Evolutionary conservation across 768 basidiomycete genomes (phyloP).

Genomic region (Gautieria morchelliformis): DNA sequence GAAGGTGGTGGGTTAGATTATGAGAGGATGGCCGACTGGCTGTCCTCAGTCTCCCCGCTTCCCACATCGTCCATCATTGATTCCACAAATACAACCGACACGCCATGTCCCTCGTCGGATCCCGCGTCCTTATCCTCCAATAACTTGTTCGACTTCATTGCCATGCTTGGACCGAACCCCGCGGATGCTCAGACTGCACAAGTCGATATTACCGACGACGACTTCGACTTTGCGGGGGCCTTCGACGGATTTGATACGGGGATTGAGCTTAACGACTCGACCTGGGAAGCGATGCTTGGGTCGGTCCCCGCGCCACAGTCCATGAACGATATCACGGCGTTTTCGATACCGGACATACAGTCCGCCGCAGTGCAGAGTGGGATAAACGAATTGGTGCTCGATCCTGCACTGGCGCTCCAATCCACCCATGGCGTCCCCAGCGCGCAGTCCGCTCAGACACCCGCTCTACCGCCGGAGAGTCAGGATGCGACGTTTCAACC

Average conservation of each 20-base stretch:
- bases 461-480: neutral
- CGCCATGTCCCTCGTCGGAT: neutral
- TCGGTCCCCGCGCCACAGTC: neutral
- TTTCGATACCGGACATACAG: neutral
- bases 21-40: slow-evolving; percentile 6
- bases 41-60: slow-evolving; percentile 1
- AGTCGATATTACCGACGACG: neutral
- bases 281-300: neutral
- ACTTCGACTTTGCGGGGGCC: neutral
- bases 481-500: neutral
- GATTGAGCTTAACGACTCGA: neutral
- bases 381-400: neutral
- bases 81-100: neutral
- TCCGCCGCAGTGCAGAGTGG: neutral
- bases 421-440: neutral
- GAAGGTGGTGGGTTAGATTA: neutral
- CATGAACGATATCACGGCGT: neutral
- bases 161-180: neutral
- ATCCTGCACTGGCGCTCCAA: neutral
- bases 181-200: neutral
- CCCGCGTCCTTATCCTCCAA: neutral
- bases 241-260: neutral
- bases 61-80: neutral
- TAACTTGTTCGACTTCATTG: neutral
- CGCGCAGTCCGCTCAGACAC: neutral